A percentile compares a stretch with the other conserved stretches of the same genome.
Conservation (phyloP, 805 yeast genomes). For the Candida odintsovae region DNA sequence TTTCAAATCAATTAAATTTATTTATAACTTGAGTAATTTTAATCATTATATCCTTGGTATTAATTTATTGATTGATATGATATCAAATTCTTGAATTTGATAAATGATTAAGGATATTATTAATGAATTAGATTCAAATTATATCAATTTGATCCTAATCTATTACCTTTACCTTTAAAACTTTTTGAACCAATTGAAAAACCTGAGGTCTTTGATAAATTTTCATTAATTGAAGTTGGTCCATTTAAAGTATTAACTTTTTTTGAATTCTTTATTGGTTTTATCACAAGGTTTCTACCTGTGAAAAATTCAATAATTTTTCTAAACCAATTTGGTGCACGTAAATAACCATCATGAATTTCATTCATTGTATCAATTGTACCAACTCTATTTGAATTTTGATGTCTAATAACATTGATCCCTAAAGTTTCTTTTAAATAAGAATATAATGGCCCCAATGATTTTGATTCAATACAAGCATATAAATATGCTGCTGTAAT, state of each 20-base stretch:
- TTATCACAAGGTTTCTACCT: slow-evolving; percentile 6
- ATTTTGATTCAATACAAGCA: slow-evolving; percentile 52
- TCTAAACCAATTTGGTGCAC: slow-evolving; percentile 47
- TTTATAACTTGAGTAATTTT: no score
- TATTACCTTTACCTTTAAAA: slow-evolving; percentile 34
- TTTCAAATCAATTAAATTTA: no score
- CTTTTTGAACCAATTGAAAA: slow-evolving; percentile 8
- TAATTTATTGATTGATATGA: no score
- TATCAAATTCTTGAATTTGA: no score
- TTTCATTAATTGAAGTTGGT: neutral
- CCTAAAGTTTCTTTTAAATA: slow-evolving; percentile 19
- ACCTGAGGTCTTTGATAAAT: slow-evolving; percentile 10
- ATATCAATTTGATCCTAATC: slow-evolving; percentile 26
- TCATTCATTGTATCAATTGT: slow-evolving; percentile 26
- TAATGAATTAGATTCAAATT: no score
- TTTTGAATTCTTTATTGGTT: neutral
- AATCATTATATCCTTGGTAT: no score
- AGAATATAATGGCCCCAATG: slow-evolving; percentile 38
- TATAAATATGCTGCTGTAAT: slow-evolving; percentile 51
- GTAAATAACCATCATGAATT: slow-evolving; percentile 47
- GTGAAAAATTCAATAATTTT: slow-evolving; percentile 19
- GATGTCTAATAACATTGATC: slow-evolving; percentile 15
- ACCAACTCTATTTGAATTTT: slow-evolving; percentile 26
- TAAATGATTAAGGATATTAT: no score
- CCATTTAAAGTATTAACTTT: slow-evolving; percentile 8